These are phyloP conservation scores for Aspergillus eucalypticola DNA, from an alignment of 2,329 filamentous ascomycete species.

Conservation along the genomic window DNA sequence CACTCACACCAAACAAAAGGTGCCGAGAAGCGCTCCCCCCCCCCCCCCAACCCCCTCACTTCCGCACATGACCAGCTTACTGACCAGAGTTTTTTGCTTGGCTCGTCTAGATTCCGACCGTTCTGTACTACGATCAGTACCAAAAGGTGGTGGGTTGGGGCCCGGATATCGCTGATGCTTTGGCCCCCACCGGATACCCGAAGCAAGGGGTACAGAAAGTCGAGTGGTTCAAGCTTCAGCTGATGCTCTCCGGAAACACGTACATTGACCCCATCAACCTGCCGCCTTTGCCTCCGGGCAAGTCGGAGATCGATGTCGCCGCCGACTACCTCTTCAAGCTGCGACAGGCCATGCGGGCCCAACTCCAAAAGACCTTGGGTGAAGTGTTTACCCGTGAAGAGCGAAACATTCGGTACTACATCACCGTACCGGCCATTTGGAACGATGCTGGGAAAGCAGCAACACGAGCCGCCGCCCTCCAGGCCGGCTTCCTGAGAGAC, in stretches of 20 bases:
- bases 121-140: slow-evolving; percentile 99
- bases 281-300: slow-evolving; percentile 92
- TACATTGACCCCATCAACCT: slow-evolving; percentile 99
- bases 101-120: slow-evolving; percentile 77
- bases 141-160: slow-evolving; percentile 99
- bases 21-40: slow-evolving; percentile 40
- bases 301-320: slow-evolving; percentile 98
- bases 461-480: slow-evolving; percentile 90
- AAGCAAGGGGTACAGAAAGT: slow-evolving; percentile 98
- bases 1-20: slow-evolving; percentile 98
- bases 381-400: slow-evolving; percentile 98
- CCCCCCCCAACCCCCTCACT: neutral
- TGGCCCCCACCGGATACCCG: slow-evolving; percentile 94
- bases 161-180: slow-evolving; percentile 93
- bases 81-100: slow-evolving; percentile 10
- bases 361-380: slow-evolving; percentile 91
- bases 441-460: slow-evolving; percentile 98
- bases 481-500: slow-evolving; percentile 93
- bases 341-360: slow-evolving; percentile 92
- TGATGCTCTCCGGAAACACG: slow-evolving; percentile 98
- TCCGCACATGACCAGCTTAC: neutral
- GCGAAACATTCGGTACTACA: slow-evolving; percentile 94
- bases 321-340: slow-evolving; percentile 99
- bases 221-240: slow-evolving; percentile 99
- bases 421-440: slow-evolving; percentile 99